These are phyloP conservation scores for Amanita muscaria DNA, from an alignment of 768 basidiomycete species.

Conservation along the genomic window DNA sequence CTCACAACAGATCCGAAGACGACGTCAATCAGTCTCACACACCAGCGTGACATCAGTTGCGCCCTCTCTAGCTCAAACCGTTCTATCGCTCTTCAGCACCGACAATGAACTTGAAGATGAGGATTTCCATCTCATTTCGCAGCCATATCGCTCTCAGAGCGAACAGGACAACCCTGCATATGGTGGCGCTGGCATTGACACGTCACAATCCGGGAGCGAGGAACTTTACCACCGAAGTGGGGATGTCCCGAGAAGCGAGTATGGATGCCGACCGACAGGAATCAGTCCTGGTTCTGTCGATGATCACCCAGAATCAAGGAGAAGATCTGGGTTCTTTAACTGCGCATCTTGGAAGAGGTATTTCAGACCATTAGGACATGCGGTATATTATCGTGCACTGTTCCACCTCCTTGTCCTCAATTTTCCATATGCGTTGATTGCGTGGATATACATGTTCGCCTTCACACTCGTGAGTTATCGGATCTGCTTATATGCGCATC, in stretches of 20 bases:
- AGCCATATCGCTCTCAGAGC: too few species aligned
- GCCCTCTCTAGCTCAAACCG: constrained; percentile 60
- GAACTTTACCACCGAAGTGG: constrained; percentile 15
- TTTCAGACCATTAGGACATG: constrained; percentile 50
- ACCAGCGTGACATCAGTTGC: constrained; percentile 46
- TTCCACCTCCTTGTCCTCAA: constrained; percentile 68
- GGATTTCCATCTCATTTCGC: constrained; percentile 22
- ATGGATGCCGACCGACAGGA: constrained; percentile 2
- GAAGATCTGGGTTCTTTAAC: background rate
- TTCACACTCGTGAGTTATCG: constrained; percentile 74
- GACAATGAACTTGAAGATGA: constrained; percentile 34
- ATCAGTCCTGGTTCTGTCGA: background rate
- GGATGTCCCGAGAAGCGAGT: background rate
- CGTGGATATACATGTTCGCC: constrained; percentile 74
- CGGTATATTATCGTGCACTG: constrained; percentile 54
- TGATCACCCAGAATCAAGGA: background rate
- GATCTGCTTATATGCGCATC: too few species aligned
- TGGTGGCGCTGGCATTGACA: too few species aligned
- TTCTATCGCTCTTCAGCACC: constrained; percentile 59
- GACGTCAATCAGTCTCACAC: constrained; percentile 51
- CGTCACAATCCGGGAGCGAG: constrained; percentile 30
- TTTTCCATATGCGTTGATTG: constrained; percentile 69
- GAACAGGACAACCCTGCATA: too few species aligned
- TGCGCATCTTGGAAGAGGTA: constrained; percentile 39
- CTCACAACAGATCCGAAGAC: constrained; percentile 9